These are phyloP conservation scores for Colletotrichum endophyticum DNA, from an alignment of 2,329 filamentous ascomycete genomes.

Conservation along the genomic window DNA sequence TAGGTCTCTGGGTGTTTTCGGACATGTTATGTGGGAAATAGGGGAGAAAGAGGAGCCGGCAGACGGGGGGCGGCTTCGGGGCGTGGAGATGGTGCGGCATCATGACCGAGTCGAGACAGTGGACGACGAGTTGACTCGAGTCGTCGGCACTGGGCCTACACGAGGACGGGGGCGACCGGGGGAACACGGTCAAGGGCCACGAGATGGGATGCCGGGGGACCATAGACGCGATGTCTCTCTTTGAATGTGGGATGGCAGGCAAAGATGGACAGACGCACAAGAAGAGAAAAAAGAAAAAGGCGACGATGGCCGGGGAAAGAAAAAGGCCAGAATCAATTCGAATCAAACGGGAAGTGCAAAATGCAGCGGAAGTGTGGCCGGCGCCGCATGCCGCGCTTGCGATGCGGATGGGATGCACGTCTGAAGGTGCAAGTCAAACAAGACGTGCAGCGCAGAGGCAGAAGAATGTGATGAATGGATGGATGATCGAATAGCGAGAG, in stretches of 20 bases:
- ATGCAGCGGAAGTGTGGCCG: constrained; percentile 4
- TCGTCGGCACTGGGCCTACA: neutral
- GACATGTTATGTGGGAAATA: constrained; percentile 5
- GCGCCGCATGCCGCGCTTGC: constrained; percentile 13
- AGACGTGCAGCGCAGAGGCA: constrained; percentile 9
- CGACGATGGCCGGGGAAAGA: neutral
- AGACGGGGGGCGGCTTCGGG: neutral
- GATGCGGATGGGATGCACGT: constrained; percentile 16
- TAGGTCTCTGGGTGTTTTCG: neutral
- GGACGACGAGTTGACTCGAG: neutral
- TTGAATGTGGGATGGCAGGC: neutral
- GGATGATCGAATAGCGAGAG: neutral
- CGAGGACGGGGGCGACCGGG: neutral
- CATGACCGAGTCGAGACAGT: constrained; percentile 9
- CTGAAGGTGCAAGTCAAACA: constrained; percentile 19
- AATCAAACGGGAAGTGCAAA: neutral
- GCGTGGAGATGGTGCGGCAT: constrained; percentile 9
- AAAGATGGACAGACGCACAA: neutral
- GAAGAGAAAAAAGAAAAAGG: neutral
- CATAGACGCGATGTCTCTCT: neutral
- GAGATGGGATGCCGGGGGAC: neutral
- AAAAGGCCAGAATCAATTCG: neutral
- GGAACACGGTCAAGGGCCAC: neutral
- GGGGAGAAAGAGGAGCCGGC: neutral
- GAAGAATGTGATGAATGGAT: constrained; percentile 4